These are phyloP conservation scores for Metschnikowia kunwiensis DNA, from an alignment of 805 yeast species.

Conservation along the genomic window DNA sequence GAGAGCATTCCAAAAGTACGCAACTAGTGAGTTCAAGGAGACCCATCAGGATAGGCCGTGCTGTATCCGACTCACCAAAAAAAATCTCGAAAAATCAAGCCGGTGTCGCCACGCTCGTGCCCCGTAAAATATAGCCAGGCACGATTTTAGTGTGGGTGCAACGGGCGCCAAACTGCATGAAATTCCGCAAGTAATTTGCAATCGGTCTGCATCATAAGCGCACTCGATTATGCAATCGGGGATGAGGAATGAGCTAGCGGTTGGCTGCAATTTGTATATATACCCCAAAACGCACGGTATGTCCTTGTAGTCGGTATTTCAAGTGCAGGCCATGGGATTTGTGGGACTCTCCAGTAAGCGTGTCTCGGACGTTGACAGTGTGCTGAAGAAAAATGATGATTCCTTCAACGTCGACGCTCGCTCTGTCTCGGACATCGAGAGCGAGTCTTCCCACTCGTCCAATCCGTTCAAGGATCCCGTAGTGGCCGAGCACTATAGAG, in stretches of 20 bases:
- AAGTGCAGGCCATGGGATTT: constrained; percentile 5
- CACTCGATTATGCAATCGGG: constrained; percentile 1
- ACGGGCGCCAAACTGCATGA: too few species aligned
- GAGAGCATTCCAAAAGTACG: too few species aligned
- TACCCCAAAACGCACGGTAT: too few species aligned
- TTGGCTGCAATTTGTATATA: too few species aligned
- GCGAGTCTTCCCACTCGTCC: constrained; percentile 1
- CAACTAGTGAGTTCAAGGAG: too few species aligned
- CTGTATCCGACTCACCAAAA: too few species aligned
- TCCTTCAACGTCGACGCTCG: constrained; percentile 26
- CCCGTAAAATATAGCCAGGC: too few species aligned
- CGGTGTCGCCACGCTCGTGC: too few species aligned
- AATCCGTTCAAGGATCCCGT: constrained; percentile 41
- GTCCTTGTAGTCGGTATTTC: too few species aligned
- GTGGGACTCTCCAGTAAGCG: constrained; percentile 4
- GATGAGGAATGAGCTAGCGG: neutral
- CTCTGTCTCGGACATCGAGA: constrained; percentile 15
- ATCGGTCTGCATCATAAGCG: neutral
- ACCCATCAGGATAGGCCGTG: too few species aligned
- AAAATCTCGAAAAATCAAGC: too few species aligned
- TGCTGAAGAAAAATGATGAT: constrained; percentile 3
- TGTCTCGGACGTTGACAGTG: constrained; percentile 2
- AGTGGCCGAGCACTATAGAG: constrained; percentile 44
- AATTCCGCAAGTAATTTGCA: neutral
- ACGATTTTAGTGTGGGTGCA: too few species aligned